Base-by-base conservation (phyloP, 2,329 filamentous ascomycete genomes). In the Aureobasidium sp. region DNA sequence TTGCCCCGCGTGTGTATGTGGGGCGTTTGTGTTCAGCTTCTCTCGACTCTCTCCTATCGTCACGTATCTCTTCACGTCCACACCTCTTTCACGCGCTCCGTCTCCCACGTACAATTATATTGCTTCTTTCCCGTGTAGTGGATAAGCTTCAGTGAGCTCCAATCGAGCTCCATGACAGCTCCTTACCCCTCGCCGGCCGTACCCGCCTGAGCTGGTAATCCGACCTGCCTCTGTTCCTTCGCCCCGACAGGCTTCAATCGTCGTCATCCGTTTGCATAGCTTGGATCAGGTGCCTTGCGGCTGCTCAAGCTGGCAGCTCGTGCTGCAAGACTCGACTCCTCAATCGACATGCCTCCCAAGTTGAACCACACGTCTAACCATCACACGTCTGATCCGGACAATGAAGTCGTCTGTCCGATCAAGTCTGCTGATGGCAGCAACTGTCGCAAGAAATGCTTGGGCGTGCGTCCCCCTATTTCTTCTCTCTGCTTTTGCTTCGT, bases 371-470 rank as follows among this genome's bases (percentile, higher is more conserved):
- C 89, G 65, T 90, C 89, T 72, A 94, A 90, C 66, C 53, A 57
- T 57, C 62, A 63, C 60, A 33, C 60, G 57, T 89, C 89, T 69
- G 90, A 96, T 80, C 84, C 88, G 74, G 93, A 89, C 75, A 95
- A 95, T 75, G 93, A 97, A 78, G 94, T 99, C 72, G 89, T 96
- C 71, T 99, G 94, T 77, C 94, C 94, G 67, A 80, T 99, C 75
- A 86, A 86, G 72, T 96, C 96, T 74, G 92, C 96, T 72, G 94
- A 99, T 84, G 90, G 90, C 74, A 96, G 92, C 67, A 90, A 87
- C 78, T 99, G 94, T 80, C 87, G 93, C 74, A 99, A 99, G 81
- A 85, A 93, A 80, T 99, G 94, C 79, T 87, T 95, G 72, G 94
- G 94, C 77, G 94, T 97, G 83, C 90, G 92, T 94, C 67, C 64